Percentiles rank a stretch among this genome's conserved stretches.
Evolutionary conservation across 2,329 filamentous ascomycete genomes (phyloP).

Genomic region (Cordyceps tenuipes): DNA sequence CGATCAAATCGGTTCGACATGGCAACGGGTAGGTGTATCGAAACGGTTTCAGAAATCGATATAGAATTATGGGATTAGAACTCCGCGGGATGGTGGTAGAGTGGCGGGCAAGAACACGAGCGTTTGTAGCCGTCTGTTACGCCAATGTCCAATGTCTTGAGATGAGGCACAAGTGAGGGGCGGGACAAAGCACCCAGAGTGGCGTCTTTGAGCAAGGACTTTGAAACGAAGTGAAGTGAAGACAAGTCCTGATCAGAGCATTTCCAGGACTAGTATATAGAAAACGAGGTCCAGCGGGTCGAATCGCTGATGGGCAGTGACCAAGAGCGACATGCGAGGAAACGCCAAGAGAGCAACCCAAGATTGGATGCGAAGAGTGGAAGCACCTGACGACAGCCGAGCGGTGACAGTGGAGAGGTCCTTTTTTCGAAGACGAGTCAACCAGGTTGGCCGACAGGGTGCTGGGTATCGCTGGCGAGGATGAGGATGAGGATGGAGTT

Average conservation of each 20-base stretch:
- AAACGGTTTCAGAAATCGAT: background rate
- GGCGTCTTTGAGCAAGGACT: background rate
- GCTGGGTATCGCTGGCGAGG: background rate
- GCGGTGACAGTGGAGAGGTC: background rate
- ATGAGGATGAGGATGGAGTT: background rate
- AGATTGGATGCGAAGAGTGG: background rate
- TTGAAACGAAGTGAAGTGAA: background rate
- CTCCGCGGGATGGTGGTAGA: background rate
- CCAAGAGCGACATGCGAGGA: constrained; percentile 6
- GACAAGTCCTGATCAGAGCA: background rate
- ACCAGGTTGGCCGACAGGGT: background rate
- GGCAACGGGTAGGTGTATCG: constrained; percentile 15
- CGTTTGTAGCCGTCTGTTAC: constrained; percentile 6
- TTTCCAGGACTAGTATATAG: background rate
- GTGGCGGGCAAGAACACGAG: background rate
- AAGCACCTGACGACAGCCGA: background rate
- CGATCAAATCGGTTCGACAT: constrained; percentile 43
- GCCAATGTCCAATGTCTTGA: constrained; percentile 7
- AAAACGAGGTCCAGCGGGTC: background rate
- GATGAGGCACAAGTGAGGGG: constrained; percentile 8
- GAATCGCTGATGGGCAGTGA: background rate
- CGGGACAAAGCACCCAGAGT: background rate
- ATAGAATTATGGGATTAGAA: background rate
- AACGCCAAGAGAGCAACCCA: background rate
- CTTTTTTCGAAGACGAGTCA: background rate